These are phyloP conservation scores for Smithsoniella earleae DNA, from an alignment of 163 green algal species.

Conservation along the genomic window DNA sequence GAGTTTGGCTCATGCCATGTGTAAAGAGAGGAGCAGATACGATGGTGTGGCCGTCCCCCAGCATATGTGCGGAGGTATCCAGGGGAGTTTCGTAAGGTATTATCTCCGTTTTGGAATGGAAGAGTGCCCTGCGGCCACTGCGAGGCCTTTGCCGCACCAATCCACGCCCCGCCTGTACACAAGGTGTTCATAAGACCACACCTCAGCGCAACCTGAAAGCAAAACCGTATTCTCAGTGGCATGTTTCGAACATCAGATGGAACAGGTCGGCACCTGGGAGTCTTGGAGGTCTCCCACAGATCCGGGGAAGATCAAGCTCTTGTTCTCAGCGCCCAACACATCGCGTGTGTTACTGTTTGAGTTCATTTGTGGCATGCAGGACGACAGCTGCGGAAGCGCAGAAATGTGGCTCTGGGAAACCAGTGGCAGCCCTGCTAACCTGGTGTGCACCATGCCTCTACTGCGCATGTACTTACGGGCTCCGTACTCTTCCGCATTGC, in stretches of 20 bases:
- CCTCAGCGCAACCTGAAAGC: neutral
- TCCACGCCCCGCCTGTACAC: neutral
- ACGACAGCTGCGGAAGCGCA: neutral
- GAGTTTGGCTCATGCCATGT: neutral
- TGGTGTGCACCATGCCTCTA: neutral
- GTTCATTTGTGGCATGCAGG: neutral
- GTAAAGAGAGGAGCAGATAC: constrained; percentile 8
- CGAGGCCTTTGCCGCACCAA: neutral
- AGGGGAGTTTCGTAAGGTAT: neutral
- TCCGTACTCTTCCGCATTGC: neutral
- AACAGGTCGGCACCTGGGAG: neutral
- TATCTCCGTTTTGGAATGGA: constrained; percentile 4
- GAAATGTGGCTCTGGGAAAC: neutral
- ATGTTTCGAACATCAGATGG: neutral
- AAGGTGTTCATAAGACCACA: neutral
- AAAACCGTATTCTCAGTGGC: neutral
- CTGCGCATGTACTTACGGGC: neutral
- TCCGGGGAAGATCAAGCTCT: neutral
- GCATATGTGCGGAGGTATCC: constrained; percentile 4
- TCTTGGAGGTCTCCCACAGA: neutral
- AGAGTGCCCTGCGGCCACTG: neutral
- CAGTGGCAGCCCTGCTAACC: constrained; percentile 12
- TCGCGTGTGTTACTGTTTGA: neutral
- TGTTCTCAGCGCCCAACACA: neutral
- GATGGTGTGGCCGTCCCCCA: neutral